Base-by-base conservation (phyloP, 495 filamentous ascomycete genomes). In the Xylaria venustula region DNA sequence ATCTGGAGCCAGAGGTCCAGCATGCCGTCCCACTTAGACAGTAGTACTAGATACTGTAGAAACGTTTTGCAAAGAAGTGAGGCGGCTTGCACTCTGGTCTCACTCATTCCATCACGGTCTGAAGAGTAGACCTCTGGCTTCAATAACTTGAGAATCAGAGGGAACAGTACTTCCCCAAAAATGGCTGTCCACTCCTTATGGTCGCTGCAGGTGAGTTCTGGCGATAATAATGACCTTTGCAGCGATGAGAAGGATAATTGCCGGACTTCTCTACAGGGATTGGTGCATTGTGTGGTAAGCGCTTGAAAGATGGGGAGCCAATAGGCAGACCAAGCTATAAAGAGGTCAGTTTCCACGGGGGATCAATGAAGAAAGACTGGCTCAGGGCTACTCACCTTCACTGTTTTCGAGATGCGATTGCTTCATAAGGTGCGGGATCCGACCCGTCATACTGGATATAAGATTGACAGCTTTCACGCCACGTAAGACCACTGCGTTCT, bases 111-210 rank as follows among this genome's bases (percentile, higher is more conserved):
- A 30, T 88, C 75, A 7, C 93, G 88, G 67, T 99, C 94, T 1
- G 90, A 88, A 48, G 93, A 92, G 71, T 93, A 98, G 26, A 97
- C 88, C 74, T 99, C 94, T 0, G 94, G 95, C 74, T 97, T 97
- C 22, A 99, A 80, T 17, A 99, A 81, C 54, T 88, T 85, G 53
- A 87, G 79, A 54, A 98, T 91, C 17, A 99, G 83, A n/a, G 95
- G 94, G 74, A 98, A 97, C 23, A 99, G 82, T 17, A 98, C 93
- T 66, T 96, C 90, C 59, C 88, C 87, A 69, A 99, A 99, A 30
- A 99, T 96, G 30, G 90, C 88, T 0, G 88, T 91, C 94, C 94
- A 98, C 75, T 97, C 91, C 54, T 90, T 83, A 63, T 93, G 88
- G 52, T 93, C 88, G 48, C 75, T 79, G 9, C 91, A 89, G 3